phyloP scores from a whole-genome alignment of 1,139 yeast genomes.

The Pneumocystis murina region DNA sequence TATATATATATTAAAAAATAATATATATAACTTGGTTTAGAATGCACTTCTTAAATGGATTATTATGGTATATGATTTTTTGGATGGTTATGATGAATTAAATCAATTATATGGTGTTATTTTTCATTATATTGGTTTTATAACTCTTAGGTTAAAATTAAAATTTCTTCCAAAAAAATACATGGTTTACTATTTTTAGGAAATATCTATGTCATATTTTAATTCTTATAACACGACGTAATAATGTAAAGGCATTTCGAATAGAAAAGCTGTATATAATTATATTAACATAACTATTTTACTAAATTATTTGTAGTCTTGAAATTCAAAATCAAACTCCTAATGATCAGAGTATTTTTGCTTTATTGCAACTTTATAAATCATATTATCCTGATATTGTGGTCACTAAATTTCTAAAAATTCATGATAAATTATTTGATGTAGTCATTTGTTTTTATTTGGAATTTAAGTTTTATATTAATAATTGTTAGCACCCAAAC shows the following conservation, averaged over 20 bases:
- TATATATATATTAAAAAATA: neutral
- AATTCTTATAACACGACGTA: conserved; percentile 23
- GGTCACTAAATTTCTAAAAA: conserved; percentile 15
- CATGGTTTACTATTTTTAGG: neutral
- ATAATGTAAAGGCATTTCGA: conserved; percentile 24
- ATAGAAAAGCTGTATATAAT: conserved; percentile 19
- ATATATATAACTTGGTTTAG: neutral
- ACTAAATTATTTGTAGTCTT: conserved; percentile 4
- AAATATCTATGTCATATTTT: conserved; percentile 22
- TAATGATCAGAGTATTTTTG: conserved; percentile 21
- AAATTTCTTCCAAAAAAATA: conserved; percentile 15
- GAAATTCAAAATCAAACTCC: conserved; percentile 22
- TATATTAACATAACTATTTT: neutral
- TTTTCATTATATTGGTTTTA: conserved; percentile 30
- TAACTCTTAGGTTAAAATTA: conserved; percentile 28
- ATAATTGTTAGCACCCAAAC: conserved; percentile 19
- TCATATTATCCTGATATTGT: conserved; percentile 18
- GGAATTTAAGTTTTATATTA: conserved; percentile 11
- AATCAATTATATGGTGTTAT: conserved; percentile 23
- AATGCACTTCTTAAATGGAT: conserved; percentile 11
- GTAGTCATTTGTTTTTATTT: conserved; percentile 6
- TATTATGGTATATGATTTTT: conserved; percentile 8
- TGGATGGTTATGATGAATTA: conserved; percentile 5
- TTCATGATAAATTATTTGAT: conserved; percentile 1
- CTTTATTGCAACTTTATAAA: conserved; percentile 20